phyloP scores from a whole-genome alignment of 1,284 basidiomycete genomes.

The Fomitopsis palustris region DNA sequence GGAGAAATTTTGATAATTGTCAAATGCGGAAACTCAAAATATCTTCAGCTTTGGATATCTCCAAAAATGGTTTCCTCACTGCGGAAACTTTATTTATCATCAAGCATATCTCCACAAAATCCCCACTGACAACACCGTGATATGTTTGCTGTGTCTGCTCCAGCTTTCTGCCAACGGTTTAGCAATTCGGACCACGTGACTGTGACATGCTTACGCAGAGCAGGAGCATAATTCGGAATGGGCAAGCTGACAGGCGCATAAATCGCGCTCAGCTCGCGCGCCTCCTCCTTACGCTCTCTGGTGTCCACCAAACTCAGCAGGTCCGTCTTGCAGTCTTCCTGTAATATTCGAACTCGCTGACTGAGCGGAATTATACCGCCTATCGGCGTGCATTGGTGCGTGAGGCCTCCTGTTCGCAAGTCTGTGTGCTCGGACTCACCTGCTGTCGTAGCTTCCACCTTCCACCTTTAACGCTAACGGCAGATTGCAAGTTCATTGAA shows the following conservation, averaged over 20 bases:
- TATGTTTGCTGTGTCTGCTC: too few relatives aligned
- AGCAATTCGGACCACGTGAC: background rate
- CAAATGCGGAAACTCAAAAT: too few relatives aligned
- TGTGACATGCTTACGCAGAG: background rate
- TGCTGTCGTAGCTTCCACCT: background rate
- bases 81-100: too few relatives aligned
- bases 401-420: background rate
- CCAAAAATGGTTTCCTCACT: too few relatives aligned
- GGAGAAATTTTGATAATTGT: too few relatives aligned
- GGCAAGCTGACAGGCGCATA: background rate
- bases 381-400: background rate
- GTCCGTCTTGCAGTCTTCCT: background rate
- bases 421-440: background rate
- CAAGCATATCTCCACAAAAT: too few relatives aligned
- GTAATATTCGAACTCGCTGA: background rate
- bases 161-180: too few relatives aligned
- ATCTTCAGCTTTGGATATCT: too few relatives aligned
- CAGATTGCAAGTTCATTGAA: background rate
- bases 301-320: background rate
- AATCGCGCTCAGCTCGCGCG: background rate
- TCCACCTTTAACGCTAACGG: background rate
- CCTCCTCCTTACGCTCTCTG: background rate
- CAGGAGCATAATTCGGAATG: background rate
- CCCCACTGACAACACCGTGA: too few relatives aligned
- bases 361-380: background rate